Evolutionary conservation across 1,284 basidiomycete species (phyloP), one percentile per base, ranked within the genome.

Genomic region (Rhodotorula glutinis): DNA sequence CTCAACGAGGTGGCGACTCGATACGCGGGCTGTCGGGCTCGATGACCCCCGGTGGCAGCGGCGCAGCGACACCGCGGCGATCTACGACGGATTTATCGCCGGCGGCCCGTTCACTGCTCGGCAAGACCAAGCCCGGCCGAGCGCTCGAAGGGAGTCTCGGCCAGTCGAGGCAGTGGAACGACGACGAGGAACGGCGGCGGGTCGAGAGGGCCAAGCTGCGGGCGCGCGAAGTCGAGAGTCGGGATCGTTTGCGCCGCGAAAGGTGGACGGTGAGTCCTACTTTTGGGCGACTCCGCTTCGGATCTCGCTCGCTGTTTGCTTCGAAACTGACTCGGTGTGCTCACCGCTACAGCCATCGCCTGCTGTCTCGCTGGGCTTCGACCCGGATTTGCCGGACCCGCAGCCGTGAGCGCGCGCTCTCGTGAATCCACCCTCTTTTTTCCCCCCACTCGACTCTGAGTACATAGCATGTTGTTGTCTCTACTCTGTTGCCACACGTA

Each of bases 41-140:
- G 14, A 10, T 77, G 80, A 57, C 79, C 80, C 11, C 78, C 76
- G 62, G 74, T 73, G 2, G 76, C 75, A 81, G 82, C 76, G 60
- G 73, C 74, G 2, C 75, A 76, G 81, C 69, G n/a, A 40, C 46
- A 1, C 65, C 60, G 4, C 57, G 72, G 17, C 66, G 70, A 1
- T 51, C 69, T 61, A 41, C 61, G 47, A 67, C 73, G 38, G 81
- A 21, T 88, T 79, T 94, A 65, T 92, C 91, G 0, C 91, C 91
- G 19, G 92, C 92, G 19, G 92, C 86, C 30, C 84, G 82, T 74
- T 81, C 85, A 63, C 76, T 95, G 53, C 79, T 95, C 65, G 86
- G 91, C 73, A 82, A 88, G 68, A 87, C 87, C 23, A 62, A 65
- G 30, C 66, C 62, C 8, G 65, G 66, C 2, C 54, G 41, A 19